Conservation (phyloP, 495 filamentous ascomycete species). For the Choiromyces venosus region DNA sequence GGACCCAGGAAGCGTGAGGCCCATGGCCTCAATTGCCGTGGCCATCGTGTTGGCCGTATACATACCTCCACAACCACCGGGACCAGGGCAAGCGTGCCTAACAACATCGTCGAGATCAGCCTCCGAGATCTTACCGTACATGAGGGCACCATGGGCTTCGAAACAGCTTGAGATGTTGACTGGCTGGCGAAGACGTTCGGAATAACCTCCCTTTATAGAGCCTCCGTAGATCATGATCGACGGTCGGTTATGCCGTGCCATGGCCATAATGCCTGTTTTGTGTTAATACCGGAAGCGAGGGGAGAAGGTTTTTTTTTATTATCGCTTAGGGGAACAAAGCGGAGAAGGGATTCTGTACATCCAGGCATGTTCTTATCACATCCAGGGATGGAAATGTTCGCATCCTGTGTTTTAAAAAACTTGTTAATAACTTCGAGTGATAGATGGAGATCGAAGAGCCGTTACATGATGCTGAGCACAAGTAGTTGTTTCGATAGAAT, state of each 20-base stretch:
- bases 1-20: slow-evolving; percentile 79
- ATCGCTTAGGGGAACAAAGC: slow-evolving; percentile 2
- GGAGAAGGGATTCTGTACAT: slow-evolving; percentile 33
- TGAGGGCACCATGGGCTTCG: slow-evolving; percentile 82
- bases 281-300: slow-evolving; percentile 8
- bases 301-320: not conserved
- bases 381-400: slow-evolving; percentile 88
- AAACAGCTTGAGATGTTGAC: slow-evolving; percentile 91
- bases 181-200: slow-evolving; percentile 64
- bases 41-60: slow-evolving; percentile 97
- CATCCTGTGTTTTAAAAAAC: slow-evolving; percentile 58
- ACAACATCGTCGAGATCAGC: slow-evolving; percentile 87
- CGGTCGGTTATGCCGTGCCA: slow-evolving; percentile 87
- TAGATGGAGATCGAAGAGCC: slow-evolving; percentile 28
- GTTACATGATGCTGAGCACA: slow-evolving; percentile 47
- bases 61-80: slow-evolving; percentile 96
- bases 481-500: slow-evolving; percentile 72
- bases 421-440: slow-evolving; percentile 31
- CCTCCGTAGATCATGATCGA: slow-evolving; percentile 84
- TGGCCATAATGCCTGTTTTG: slow-evolving; percentile 57
- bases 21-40: slow-evolving; percentile 93
- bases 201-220: slow-evolving; percentile 81
- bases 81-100: slow-evolving; percentile 77
- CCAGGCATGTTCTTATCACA: slow-evolving; percentile 99
- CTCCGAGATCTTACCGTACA: slow-evolving; percentile 60